Percentiles rank a stretch among this genome's conserved stretches.
Conservation (phyloP, 78 protist genomes). For the Blattamonas nauphoetae region DNA sequence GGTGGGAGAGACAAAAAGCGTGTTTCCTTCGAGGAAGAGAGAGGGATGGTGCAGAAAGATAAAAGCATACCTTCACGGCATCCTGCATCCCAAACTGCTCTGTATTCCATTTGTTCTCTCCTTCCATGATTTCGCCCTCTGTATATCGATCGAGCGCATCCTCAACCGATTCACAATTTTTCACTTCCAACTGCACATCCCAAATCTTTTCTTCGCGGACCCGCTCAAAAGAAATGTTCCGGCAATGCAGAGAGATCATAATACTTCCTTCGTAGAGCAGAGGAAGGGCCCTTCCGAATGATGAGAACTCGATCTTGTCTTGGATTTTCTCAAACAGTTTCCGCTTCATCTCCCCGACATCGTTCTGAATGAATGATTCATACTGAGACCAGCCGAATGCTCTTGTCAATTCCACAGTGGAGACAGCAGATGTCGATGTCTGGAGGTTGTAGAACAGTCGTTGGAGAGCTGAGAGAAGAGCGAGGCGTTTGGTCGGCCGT, state of each 20-base stretch:
- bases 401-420: background rate
- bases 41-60: background rate
- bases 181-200: background rate
- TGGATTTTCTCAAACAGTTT: background rate
- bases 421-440: constrained; percentile 4
- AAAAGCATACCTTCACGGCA: background rate
- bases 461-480: background rate
- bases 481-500: too few relatives aligned
- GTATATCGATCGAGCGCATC: background rate
- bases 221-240: background rate
- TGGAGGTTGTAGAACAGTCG: background rate
- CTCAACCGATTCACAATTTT: background rate
- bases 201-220: background rate
- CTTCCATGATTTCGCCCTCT: background rate
- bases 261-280: background rate
- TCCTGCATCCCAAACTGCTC: background rate
- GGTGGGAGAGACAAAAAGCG: background rate
- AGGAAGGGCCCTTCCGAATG: background rate
- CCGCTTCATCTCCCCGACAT: background rate
- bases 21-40: background rate
- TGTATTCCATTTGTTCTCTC: background rate
- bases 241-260: background rate
- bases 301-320: background rate
- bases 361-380: background rate
- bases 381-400: background rate